A percentile compares a stretch with the other conserved stretches of the same genome.
These are phyloP conservation scores for Harringtonia lauricola DNA, from an alignment of 2,329 filamentous ascomycete genomes.

Conservation along the genomic window DNA sequence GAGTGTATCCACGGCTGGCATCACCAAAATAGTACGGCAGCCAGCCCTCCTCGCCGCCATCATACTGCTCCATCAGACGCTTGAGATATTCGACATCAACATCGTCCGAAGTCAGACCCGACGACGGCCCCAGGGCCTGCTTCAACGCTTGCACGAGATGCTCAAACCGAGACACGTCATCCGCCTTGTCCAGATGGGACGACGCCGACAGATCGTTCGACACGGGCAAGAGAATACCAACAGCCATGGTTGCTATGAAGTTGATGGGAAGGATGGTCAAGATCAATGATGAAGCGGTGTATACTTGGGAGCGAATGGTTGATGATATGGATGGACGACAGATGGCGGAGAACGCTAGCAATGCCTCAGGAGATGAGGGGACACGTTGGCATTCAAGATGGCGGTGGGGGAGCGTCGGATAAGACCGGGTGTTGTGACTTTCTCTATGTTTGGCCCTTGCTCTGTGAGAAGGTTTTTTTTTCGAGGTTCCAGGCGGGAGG, in stretches of 20 bases:
- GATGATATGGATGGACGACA: too few relatives aligned
- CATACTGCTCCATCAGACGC: conserved; percentile 63
- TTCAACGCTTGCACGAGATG: conserved; percentile 64
- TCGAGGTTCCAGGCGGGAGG: too few relatives aligned
- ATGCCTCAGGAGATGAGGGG: too few relatives aligned
- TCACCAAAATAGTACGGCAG: conserved; percentile 64
- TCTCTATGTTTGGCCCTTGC: too few relatives aligned
- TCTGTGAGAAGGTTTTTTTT: too few relatives aligned
- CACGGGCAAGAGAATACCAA: background rate
- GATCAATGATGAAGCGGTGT: too few relatives aligned
- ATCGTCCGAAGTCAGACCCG: conserved; percentile 71
- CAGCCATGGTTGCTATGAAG: background rate
- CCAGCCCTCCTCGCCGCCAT: conserved; percentile 62
- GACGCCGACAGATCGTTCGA: background rate
- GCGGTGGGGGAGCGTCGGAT: too few relatives aligned
- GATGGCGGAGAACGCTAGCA: too few relatives aligned
- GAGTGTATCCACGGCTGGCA: conserved; percentile 59
- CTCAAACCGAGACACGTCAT: conserved; percentile 42
- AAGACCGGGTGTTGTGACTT: too few relatives aligned
- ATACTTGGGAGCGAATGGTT: too few relatives aligned
- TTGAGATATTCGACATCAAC: conserved; percentile 65
- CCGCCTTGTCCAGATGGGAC: background rate
- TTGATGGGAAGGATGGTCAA: background rate
- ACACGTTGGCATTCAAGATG: too few relatives aligned
- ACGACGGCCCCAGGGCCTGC: conserved; percentile 64